Percentiles rank a stretch among this genome's conserved stretches.
phyloP scores from a whole-genome alignment of 2,329 filamentous ascomycete species.

The Xylariomycetidae sp. region DNA sequence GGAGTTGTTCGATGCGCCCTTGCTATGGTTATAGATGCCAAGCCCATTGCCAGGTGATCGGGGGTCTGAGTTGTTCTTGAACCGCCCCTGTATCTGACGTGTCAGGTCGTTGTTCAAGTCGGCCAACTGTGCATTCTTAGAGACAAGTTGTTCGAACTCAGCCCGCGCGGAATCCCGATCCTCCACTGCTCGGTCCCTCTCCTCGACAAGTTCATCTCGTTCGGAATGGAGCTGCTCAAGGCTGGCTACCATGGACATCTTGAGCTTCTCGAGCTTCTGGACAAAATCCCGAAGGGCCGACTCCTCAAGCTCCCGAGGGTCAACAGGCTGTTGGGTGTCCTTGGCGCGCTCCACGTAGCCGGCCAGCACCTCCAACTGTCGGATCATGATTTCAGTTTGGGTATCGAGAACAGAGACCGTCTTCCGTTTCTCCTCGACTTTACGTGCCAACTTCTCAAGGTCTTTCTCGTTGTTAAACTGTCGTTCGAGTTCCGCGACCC shows the following conservation, averaged over 20 bases:
- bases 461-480: conserved; percentile 63
- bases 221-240: conserved; percentile 61
- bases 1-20: conserved; percentile 44
- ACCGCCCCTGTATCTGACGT: conserved; percentile 86
- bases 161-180: conserved; percentile 90
- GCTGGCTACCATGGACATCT: conserved; percentile 49
- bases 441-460: conserved; percentile 74
- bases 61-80: conserved; percentile 66
- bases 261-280: conserved; percentile 60
- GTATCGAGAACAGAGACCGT: conserved; percentile 93
- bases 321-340: conserved; percentile 71
- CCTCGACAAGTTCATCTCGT: conserved; percentile 75
- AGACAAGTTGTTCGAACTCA: conserved; percentile 91
- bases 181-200: conserved; percentile 73
- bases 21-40: conserved; percentile 50
- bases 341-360: conserved; percentile 85
- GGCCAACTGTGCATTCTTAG: conserved; percentile 88
- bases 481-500: conserved; percentile 80
- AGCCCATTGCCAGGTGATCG: conserved; percentile 46
- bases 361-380: conserved; percentile 82
- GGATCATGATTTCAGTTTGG: conserved; percentile 91
- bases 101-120: conserved; percentile 95
- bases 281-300: conserved; percentile 89
- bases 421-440: conserved; percentile 85
- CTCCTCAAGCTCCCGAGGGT: conserved; percentile 77